Base-by-base conservation (phyloP, 106 monocot genomes). In the Triglochin maritima region DNA sequence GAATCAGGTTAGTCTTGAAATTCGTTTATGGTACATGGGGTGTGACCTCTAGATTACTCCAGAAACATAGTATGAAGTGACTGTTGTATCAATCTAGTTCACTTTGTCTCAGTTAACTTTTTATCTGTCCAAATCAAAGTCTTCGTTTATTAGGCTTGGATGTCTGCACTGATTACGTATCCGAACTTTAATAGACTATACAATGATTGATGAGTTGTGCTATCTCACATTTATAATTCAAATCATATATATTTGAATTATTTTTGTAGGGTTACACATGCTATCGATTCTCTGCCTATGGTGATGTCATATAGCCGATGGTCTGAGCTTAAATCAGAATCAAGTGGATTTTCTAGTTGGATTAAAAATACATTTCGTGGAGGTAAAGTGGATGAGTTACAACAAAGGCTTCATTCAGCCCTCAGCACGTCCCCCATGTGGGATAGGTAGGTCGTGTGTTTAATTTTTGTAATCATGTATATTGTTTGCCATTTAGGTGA, bases 391-490 rank as follows among this genome's bases (percentile, higher is more conserved):
- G 82, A 91, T 80, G 81, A 59, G 5, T 52, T 79, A 45, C 53
- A 80, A 58, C 81, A 91, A 57, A 86, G 83, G 71, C 81, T 96
- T 67, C 71, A 79, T 67, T 88, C 76, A 60, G 70, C 80, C 57
- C 78, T 96, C 29, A 81, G 81, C 53, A 88, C 96, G 56, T 79
- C 88, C 52, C 96, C 96, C 11, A 91, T 86, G 85, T 96, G 96
- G 96, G 96, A 96, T 67, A 81, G 91, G 96, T 88, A 82, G 67
- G 52, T 29, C 29, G 29, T 29, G 56, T 17, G 16, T 29, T 10
- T 50, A 60, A 17, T 2, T 6, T 8, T 9, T 17, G 60, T 8
- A 60, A 14, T 29, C 43, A 8, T 60, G 29, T 42, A 16, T 60
- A 4, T 60, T 3, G 43, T 60, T 14, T 60, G 16, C 9, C 9